A percentile compares a stretch with the other conserved stretches of the same genome.
Evolutionary conservation across 352 stramenopile species (phyloP).

Genomic region (Globisporangium nagaii): DNA sequence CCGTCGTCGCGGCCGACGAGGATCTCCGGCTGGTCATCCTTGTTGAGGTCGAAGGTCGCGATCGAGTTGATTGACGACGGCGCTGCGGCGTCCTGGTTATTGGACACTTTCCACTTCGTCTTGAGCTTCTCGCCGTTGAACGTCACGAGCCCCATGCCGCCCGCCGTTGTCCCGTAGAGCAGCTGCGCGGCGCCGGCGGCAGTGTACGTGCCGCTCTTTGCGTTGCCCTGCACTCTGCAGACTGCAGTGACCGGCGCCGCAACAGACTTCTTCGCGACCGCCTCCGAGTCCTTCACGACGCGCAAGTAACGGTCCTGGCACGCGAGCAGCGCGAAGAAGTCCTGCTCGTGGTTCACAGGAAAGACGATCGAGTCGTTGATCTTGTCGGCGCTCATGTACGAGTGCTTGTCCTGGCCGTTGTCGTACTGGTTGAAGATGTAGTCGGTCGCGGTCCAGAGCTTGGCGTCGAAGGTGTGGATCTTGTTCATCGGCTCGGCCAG

Average conservation of each 20-base stretch:
- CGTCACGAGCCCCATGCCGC: constrained; percentile 47
- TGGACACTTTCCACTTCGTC: constrained; percentile 57
- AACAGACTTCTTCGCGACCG: constrained; percentile 59
- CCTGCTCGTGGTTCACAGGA: constrained; percentile 45
- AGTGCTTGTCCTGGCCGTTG: constrained; percentile 70
- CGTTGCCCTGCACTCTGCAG: constrained; percentile 22
- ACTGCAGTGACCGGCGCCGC: constrained; percentile 45
- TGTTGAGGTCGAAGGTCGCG: constrained; percentile 72
- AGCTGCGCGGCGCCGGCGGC: constrained; percentile 29
- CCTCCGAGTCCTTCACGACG: constrained; percentile 51
- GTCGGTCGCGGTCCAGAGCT: constrained; percentile 72
- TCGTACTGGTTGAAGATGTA: constrained; percentile 84
- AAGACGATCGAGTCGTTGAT: constrained; percentile 79
- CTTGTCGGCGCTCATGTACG: constrained; percentile 68
- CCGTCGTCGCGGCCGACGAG: constrained; percentile 78
- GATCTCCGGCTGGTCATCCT: constrained; percentile 70
- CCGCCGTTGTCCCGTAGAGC: constrained; percentile 62
- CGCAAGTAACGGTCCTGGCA: constrained; percentile 73
- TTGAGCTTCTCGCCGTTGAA: constrained; percentile 79
- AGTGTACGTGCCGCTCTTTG: constrained; percentile 6
- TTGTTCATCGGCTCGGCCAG: constrained; percentile 74
- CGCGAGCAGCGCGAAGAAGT: constrained; percentile 57
- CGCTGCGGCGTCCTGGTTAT: constrained; percentile 15
- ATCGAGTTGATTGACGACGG: constrained; percentile 72
- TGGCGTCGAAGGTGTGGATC: constrained; percentile 57